A percentile compares a stretch with the other conserved stretches of the same genome.
These are phyloP conservation scores for Solanum rostratum DNA, from an alignment of 257 asterid species.

Conservation along the genomic window DNA sequence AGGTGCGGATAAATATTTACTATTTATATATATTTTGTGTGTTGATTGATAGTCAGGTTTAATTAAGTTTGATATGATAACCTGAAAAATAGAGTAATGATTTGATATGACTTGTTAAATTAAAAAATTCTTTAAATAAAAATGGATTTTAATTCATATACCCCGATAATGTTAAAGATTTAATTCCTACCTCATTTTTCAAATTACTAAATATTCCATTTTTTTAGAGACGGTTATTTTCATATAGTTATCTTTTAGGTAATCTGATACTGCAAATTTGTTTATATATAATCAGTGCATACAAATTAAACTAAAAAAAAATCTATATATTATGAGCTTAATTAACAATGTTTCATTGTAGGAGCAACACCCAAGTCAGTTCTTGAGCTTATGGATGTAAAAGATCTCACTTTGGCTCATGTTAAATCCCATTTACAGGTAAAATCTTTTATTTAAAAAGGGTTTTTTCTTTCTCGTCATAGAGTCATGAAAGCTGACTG, in stretches of 20 bases:
- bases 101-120: not conserved
- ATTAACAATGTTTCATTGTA: not conserved
- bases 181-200: not conserved
- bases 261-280: not conserved
- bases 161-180: not conserved
- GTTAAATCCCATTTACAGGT: slow-evolving; percentile 97
- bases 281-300: not conserved
- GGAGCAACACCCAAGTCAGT: slow-evolving; percentile 97
- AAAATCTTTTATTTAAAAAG: not conserved
- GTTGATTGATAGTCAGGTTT: not conserved
- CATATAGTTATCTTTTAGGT: not conserved
- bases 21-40: not conserved
- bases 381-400: slow-evolving; percentile 95
- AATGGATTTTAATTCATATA: not conserved
- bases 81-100: not conserved
- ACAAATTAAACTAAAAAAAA: not conserved
- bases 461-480: not conserved
- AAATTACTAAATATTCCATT: not conserved
- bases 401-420: slow-evolving; percentile 93
- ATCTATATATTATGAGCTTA: not conserved
- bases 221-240: not conserved
- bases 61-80: not conserved
- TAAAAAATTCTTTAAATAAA: not conserved
- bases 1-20: not conserved
- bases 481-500: no score